These are phyloP conservation scores for Cucurbita argyrosperma DNA, from an alignment of 306 rosid genomes.

Conservation along the genomic window DNA sequence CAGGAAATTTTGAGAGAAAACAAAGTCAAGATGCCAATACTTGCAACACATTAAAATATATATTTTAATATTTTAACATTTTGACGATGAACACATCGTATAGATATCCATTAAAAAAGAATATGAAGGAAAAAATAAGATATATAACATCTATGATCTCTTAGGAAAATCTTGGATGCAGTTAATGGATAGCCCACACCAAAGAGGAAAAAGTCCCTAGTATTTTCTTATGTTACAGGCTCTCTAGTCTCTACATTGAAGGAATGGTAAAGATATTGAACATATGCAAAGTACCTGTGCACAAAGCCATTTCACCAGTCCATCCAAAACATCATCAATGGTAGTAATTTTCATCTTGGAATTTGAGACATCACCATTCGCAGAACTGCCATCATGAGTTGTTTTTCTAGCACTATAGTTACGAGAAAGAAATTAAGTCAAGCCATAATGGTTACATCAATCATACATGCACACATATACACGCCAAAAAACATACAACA, in stretches of 20 bases:
- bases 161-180: not conserved
- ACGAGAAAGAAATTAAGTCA: not conserved
- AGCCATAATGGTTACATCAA: not conserved
- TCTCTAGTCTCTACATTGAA: not conserved
- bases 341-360: conserved; percentile 45
- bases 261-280: not conserved
- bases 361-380: conserved; percentile 62
- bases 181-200: not conserved
- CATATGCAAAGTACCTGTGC: conserved; percentile 49
- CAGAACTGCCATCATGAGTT: conserved; percentile 28
- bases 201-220: no score
- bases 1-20: not conserved
- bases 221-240: not conserved
- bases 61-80: not conserved
- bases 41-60: not conserved
- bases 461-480: not conserved
- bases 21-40: not conserved
- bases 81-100: not conserved
- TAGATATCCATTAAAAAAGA: not conserved
- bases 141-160: not conserved
- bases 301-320: conserved; percentile 94
- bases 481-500: not conserved
- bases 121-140: not conserved
- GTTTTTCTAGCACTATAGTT: conserved; percentile 62
- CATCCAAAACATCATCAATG: conserved; percentile 77